These are phyloP conservation scores for Karstenula rhodostoma DNA, from an alignment of 2,329 filamentous ascomycete genomes.

Conservation along the genomic window DNA sequence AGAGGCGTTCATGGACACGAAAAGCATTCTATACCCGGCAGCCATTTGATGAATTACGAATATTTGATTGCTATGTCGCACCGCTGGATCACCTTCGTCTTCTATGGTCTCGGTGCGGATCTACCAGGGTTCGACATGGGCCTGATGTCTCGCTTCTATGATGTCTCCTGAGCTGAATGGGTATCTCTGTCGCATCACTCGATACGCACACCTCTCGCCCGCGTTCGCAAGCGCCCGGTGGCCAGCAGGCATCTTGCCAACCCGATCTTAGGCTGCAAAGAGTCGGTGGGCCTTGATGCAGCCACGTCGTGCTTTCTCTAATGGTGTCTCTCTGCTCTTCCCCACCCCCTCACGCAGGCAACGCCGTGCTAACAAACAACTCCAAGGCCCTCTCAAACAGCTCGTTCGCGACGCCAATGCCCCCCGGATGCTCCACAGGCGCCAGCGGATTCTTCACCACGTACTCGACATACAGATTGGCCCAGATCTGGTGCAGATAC, in stretches of 20 bases:
- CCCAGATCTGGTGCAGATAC: conserved; percentile 97
- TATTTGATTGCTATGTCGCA: background rate
- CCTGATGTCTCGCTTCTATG: background rate
- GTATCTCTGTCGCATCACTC: background rate
- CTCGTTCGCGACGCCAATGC: conserved; percentile 70
- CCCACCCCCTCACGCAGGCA: conserved; percentile 37
- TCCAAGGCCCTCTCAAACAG: conserved; percentile 74
- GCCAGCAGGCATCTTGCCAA: background rate
- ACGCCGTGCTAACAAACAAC: conserved; percentile 70
- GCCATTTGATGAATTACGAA: conserved; percentile 2
- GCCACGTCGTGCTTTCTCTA: background rate
- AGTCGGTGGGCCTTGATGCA: too few relatives aligned
- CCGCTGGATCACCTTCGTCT: background rate
- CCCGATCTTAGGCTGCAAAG: background rate
- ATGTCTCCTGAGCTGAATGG: background rate
- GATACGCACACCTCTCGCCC: background rate
- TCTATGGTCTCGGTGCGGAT: background rate
- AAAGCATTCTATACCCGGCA: conserved; percentile 18
- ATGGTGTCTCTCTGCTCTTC: background rate
- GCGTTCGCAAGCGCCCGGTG: background rate
- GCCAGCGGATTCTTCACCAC: conserved; percentile 72
- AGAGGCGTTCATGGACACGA: conserved; percentile 8
- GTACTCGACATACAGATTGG: conserved; percentile 97
- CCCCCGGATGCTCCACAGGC: conserved; percentile 67
- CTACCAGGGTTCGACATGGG: background rate